Conservation (phyloP, 768 basidiomycete genomes). For the Trametes meyenii region DNA sequence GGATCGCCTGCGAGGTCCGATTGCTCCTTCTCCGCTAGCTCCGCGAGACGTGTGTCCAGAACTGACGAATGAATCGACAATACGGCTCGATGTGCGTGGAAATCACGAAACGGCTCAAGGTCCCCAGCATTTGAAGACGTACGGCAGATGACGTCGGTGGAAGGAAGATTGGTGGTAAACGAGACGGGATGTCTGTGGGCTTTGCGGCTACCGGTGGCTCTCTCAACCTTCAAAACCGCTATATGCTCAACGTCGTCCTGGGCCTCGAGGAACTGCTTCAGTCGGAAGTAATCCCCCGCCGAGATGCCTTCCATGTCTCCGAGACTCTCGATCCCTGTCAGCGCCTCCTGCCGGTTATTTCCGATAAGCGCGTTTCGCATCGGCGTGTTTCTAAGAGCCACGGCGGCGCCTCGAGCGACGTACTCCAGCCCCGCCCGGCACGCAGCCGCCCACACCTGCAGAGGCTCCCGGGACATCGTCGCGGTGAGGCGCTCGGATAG, state of each 20-base stretch:
- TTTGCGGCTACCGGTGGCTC: background rate
- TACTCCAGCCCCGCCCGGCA: constrained; percentile 11
- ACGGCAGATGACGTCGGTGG: constrained; percentile 52
- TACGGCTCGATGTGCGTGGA: constrained; percentile 35
- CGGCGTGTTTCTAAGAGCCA: background rate
- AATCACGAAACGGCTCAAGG: constrained; percentile 19
- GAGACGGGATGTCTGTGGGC: background rate
- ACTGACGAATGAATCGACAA: constrained; percentile 39
- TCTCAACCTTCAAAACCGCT: background rate
- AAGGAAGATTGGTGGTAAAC: background rate
- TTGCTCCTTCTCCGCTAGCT: background rate
- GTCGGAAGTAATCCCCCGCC: constrained; percentile 11
- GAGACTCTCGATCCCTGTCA: background rate
- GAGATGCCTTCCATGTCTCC: constrained; percentile 13
- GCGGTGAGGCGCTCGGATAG: constrained; percentile 9
- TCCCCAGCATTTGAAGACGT: constrained; percentile 47
- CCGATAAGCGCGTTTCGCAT: background rate
- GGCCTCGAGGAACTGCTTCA: background rate
- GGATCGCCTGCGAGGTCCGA: background rate
- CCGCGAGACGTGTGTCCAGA: constrained; percentile 21
- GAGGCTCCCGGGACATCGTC: background rate
- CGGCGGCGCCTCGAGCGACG: constrained; percentile 10
- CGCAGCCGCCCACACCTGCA: constrained; percentile 18
- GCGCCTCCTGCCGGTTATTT: background rate
- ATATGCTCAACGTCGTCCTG: background rate